Evolutionary conservation across 306 rosid genomes (phyloP).

Genomic region (Delonix regia): DNA sequence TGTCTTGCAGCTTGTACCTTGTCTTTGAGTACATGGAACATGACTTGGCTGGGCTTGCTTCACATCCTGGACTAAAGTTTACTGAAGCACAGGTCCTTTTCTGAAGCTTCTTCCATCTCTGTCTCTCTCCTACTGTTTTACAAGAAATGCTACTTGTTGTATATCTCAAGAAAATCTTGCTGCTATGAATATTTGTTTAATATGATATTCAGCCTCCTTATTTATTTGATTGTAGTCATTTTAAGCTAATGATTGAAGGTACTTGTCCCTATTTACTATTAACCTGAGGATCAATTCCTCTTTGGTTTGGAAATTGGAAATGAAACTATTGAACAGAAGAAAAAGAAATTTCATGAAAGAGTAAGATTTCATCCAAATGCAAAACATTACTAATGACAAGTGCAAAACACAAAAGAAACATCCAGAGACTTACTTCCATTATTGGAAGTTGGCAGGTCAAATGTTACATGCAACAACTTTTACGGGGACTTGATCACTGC

Average conservation of each 20-base stretch:
- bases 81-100: slow-evolving; percentile 48
- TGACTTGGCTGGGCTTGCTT: slow-evolving; percentile 60
- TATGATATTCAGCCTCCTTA: neutral
- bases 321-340: neutral
- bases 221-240: neutral
- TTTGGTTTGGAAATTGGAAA: neutral
- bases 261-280: neutral
- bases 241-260: neutral
- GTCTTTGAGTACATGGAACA: slow-evolving; percentile 57
- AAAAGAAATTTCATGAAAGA: neutral
- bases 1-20: slow-evolving; percentile 56
- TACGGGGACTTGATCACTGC: slow-evolving; percentile 55
- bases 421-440: slow-evolving; percentile 18
- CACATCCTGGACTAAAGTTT: slow-evolving; percentile 51
- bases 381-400: neutral
- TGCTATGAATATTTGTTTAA: neutral
- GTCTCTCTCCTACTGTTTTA: neutral
- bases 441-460: slow-evolving; percentile 44
- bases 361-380: neutral
- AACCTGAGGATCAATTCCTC: neutral
- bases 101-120: neutral
- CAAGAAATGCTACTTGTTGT: neutral
- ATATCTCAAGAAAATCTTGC: neutral
- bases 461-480: slow-evolving; percentile 54
- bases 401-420: neutral